phyloP scores from a whole-genome alignment of 2,329 filamentous ascomycete genomes.

The Aspergillus flavus region DNA sequence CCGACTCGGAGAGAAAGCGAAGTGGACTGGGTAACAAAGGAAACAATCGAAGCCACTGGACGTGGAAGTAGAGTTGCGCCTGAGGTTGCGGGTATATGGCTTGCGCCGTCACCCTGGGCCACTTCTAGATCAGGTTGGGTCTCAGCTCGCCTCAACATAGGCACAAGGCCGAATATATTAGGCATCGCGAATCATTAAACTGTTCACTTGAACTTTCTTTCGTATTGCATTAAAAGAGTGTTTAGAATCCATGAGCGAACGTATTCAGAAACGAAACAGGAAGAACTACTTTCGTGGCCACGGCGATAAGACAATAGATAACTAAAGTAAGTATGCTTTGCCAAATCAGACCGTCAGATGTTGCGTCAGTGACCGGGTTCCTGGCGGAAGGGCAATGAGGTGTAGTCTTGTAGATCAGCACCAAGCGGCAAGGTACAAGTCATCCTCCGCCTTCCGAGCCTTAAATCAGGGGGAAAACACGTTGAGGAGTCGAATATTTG shows the following conservation, averaged over 20 bases:
- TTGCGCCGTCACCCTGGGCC: conserved; percentile 14
- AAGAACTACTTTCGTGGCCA: neutral
- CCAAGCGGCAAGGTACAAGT: conserved; percentile 4
- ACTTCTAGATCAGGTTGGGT: conserved; percentile 7
- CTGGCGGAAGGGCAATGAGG: conserved; percentile 4
- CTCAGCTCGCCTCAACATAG: conserved; percentile 16
- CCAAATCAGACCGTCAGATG: conserved; percentile 4
- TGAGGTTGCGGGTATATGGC: conserved; percentile 30
- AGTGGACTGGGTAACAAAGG: conserved; percentile 47
- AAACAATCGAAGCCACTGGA: conserved; percentile 48
- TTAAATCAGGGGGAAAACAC: neutral
- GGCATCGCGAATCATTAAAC: conserved; percentile 21
- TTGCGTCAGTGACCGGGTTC: conserved; percentile 14
- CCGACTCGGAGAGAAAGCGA: conserved; percentile 49
- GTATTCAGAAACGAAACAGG: neutral
- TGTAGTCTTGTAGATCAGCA: conserved; percentile 11
- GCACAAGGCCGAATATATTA: conserved; percentile 20
- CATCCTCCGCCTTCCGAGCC: neutral
- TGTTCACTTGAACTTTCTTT: conserved; percentile 1
- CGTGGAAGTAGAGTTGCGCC: conserved; percentile 45
- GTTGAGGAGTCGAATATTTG: conserved; percentile 5
- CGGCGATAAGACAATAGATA: conserved; percentile 1
- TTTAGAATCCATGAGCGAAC: conserved; percentile 10
- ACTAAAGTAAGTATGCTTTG: neutral
- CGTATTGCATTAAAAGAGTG: neutral